Evolutionary conservation across 116 monocot genomes (phyloP).

Genomic region (Papilionanthe hybrid): DNA sequence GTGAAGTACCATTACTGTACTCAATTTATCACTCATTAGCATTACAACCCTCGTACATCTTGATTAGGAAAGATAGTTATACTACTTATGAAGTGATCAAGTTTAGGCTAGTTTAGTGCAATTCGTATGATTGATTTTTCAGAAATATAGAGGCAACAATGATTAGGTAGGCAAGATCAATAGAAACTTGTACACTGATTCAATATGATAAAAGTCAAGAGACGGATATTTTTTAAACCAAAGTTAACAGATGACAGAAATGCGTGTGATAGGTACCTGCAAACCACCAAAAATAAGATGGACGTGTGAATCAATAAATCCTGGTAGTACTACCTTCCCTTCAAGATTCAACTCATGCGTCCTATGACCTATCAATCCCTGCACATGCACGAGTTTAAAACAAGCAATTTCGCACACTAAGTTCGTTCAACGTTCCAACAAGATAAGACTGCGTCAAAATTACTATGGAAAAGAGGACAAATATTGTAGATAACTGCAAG

Average conservation of each 20-base stretch:
- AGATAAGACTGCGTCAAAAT: background rate
- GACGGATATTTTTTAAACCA: background rate
- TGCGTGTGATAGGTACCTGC: conserved; percentile 40
- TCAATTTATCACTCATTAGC: no score
- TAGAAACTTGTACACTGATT: background rate
- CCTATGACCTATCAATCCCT: conserved; percentile 50
- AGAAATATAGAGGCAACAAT: background rate
- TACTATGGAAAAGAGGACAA: background rate
- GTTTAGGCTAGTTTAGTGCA: no score
- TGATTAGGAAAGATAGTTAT: no score
- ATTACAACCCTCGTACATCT: no score
- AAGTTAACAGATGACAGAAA: background rate
- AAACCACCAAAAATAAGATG: conserved; percentile 80
- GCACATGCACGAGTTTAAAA: background rate
- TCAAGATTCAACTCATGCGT: conserved; percentile 56
- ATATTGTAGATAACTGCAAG: background rate
- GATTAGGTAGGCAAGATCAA: background rate
- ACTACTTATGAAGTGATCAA: no score
- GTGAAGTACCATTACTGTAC: no score
- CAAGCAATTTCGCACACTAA: background rate
- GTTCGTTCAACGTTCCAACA: background rate
- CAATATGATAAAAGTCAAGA: background rate
- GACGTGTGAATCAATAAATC: conserved; percentile 91
- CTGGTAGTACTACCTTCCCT: conserved; percentile 75
- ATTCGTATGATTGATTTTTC: background rate